Percentiles rank a stretch among this genome's conserved stretches.
These are phyloP conservation scores for Seiridium cupressi DNA, from an alignment of 2,329 filamentous ascomycete species.

Conservation along the genomic window DNA sequence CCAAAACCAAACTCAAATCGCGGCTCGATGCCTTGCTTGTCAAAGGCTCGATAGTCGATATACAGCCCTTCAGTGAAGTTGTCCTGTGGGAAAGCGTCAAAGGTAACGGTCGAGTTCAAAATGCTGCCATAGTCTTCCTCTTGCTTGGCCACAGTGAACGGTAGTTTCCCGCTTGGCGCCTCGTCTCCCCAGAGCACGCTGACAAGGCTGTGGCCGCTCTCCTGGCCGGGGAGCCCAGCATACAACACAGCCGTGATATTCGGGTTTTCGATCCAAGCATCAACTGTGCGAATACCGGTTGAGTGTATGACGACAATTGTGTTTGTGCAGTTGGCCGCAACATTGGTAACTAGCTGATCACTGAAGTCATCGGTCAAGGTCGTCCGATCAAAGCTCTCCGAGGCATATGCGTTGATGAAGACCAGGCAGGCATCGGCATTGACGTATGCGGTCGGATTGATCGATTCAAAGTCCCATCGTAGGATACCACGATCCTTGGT, in stretches of 20 bases:
- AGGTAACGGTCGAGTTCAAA: constrained; percentile 52
- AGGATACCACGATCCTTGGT: constrained; percentile 54
- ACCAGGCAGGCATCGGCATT: constrained; percentile 76
- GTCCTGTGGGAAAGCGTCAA: constrained; percentile 50
- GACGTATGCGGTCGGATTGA: constrained; percentile 21
- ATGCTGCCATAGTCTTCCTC: constrained; percentile 51
- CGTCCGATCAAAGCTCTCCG: constrained; percentile 57
- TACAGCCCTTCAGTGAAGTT: constrained; percentile 79
- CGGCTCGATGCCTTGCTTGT: constrained; percentile 68
- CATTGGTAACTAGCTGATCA: constrained; percentile 12
- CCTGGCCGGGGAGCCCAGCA: constrained; percentile 79
- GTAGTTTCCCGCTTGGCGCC: constrained; percentile 23
- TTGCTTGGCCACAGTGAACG: constrained; percentile 27
- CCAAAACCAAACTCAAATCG: constrained; percentile 84
- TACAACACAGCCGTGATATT: constrained; percentile 75
- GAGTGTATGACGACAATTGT: constrained; percentile 70
- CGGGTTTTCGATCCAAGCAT: constrained; percentile 76
- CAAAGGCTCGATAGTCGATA: constrained; percentile 88
- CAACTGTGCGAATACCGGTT: constrained; percentile 58
- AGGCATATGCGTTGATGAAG: constrained; percentile 77
- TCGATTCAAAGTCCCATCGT: constrained; percentile 11
- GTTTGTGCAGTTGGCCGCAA: constrained; percentile 15
- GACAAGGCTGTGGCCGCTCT: constrained; percentile 74
- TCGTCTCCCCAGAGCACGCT: constrained; percentile 60
- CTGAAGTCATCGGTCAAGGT: constrained; percentile 12